Evolutionary conservation across 768 basidiomycete species (phyloP).

Genomic region (Trametes cinnabarina): DNA sequence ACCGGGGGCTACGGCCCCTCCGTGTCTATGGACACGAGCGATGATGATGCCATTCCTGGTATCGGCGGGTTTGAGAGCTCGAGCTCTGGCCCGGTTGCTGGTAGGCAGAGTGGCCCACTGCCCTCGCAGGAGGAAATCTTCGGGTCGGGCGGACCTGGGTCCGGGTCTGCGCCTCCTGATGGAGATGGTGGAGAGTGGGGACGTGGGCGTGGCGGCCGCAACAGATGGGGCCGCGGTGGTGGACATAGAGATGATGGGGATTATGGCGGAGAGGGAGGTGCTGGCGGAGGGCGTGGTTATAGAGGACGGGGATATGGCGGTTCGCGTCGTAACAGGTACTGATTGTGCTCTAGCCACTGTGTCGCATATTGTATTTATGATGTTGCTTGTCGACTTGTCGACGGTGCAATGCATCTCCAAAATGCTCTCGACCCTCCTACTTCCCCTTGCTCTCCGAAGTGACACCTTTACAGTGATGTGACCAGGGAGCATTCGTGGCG

Average conservation of each 20-base stretch:
- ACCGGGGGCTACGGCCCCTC: conserved; percentile 4
- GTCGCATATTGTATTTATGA: too few species aligned
- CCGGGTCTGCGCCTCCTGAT: conserved; percentile 21
- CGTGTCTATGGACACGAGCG: conserved; percentile 33
- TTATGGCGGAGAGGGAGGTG: conserved; percentile 6
- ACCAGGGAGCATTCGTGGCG: too few species aligned
- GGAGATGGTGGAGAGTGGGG: conserved; percentile 32
- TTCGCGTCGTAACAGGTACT: conserved; percentile 6
- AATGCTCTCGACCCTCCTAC: too few species aligned
- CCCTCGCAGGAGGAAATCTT: conserved; percentile 56
- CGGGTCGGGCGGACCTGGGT: conserved; percentile 32
- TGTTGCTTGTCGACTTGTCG: too few species aligned
- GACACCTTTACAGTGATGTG: too few species aligned
- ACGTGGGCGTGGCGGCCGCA: conserved; percentile 25
- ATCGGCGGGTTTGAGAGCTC: conserved; percentile 43
- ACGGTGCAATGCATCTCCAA: too few species aligned
- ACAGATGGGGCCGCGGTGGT: conserved; percentile 13
- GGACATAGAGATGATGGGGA: conserved; percentile 10
- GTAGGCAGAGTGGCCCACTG: conserved; percentile 36
- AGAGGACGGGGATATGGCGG: neutral
- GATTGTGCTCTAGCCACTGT: neutral
- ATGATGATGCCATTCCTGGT: conserved; percentile 69
- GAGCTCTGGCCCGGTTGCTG: conserved; percentile 24
- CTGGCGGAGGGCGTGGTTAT: neutral
- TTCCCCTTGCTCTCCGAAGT: too few species aligned